Evolutionary conservation across 345 rosid species (phyloP).

Genomic region (Eucalyptus cloeziana): DNA sequence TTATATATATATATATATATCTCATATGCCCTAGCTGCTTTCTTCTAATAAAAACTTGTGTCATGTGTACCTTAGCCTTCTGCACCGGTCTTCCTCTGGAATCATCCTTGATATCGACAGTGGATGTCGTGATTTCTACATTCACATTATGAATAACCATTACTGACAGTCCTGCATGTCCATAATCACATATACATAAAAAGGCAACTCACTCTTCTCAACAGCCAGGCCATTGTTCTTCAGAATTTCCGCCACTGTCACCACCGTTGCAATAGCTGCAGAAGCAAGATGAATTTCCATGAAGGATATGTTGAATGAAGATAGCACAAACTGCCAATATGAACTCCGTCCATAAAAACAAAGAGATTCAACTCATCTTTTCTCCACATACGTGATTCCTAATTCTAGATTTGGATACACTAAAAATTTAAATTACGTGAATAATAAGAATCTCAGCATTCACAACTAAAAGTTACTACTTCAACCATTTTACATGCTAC

Average conservation of each 20-base stretch:
- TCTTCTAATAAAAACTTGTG: neutral
- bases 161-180: neutral
- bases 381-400: neutral
- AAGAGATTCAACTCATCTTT: neutral
- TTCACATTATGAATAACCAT: neutral
- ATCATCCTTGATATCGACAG: slow-evolving; percentile 37
- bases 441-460: neutral
- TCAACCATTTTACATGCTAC: neutral
- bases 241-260: slow-evolving; percentile 69
- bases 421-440: neutral
- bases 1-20: neutral
- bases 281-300: neutral
- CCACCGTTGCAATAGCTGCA: slow-evolving; percentile 64
- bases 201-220: slow-evolving; percentile 32
- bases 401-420: neutral
- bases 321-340: neutral
- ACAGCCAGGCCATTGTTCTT: slow-evolving; percentile 65
- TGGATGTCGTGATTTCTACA: slow-evolving; percentile 33
- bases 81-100: slow-evolving; percentile 34
- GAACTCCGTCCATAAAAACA: neutral
- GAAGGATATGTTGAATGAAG: neutral
- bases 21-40: neutral
- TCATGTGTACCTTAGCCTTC: slow-evolving; percentile 46
- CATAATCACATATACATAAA: neutral
- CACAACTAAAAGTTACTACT: neutral